Percentiles rank a stretch among this genome's conserved stretches.
Conservation (phyloP, 129 eudicot species). For the Sambucus nigra region DNA sequence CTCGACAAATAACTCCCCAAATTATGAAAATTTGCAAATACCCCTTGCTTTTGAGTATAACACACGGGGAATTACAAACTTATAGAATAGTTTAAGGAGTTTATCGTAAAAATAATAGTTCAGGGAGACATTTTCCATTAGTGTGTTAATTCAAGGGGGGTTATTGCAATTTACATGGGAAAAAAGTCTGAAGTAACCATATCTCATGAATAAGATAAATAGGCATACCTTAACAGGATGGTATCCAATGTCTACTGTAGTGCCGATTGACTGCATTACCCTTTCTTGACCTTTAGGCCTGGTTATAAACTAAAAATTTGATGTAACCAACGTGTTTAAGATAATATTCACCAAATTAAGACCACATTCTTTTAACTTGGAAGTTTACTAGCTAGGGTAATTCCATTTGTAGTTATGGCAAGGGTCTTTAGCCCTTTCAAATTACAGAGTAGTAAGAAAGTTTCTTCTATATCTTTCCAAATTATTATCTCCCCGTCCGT, state of each 20-base stretch:
- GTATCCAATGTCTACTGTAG: constrained; percentile 72
- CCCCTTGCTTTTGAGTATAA: too few species aligned
- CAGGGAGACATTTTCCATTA: too few species aligned
- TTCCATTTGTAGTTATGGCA: constrained; percentile 93
- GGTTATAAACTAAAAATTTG: constrained; percentile 89
- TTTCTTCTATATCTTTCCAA: constrained; percentile 82
- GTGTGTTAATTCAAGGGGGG: too few species aligned
- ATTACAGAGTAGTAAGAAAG: constrained; percentile 56
- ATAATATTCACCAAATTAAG: constrained; percentile 76
- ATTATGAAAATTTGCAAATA: too few species aligned
- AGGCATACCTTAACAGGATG: constrained; percentile 74
- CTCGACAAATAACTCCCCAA: too few species aligned
- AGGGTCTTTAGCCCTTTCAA: constrained; percentile 72
- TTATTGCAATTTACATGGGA: too few species aligned
- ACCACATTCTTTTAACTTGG: constrained; percentile 75
- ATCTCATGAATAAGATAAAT: background rate
- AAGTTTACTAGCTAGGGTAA: constrained; percentile 61
- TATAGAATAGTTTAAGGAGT: too few species aligned
- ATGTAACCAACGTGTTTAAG: constrained; percentile 85
- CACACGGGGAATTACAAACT: too few species aligned
- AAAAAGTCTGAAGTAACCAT: too few species aligned
- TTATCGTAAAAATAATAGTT: too few species aligned
- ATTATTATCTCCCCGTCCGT: constrained; percentile 96
- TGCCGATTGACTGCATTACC: constrained; percentile 70
- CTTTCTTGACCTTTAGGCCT: constrained; percentile 86